Conservation (phyloP, 208 protist genomes). For the Borovskyia barvae region DNA sequence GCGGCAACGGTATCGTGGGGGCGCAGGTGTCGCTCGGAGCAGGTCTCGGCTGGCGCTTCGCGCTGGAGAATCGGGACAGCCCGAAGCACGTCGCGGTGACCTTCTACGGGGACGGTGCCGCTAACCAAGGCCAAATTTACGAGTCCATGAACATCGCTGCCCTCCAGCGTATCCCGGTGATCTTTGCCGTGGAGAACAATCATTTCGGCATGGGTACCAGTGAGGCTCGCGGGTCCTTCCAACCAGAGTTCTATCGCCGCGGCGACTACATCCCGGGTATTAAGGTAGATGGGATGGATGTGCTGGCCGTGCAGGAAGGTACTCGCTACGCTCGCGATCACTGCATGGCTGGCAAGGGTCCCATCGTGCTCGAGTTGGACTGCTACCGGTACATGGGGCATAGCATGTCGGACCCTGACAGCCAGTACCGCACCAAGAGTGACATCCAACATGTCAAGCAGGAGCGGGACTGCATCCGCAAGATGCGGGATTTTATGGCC, state of each 20-base stretch:
- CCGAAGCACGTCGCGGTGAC: conserved; percentile 90
- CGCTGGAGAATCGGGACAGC: conserved; percentile 76
- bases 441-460: conserved; percentile 93
- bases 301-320: conserved; percentile 94
- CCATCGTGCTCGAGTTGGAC: conserved; percentile 95
- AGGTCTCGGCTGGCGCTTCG: conserved; percentile 92
- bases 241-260: conserved; percentile 95
- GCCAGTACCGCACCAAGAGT: conserved; percentile 94
- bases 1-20: conserved; percentile 98
- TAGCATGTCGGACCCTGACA: conserved; percentile 98
- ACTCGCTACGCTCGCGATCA: conserved; percentile 86
- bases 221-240: conserved; percentile 83
- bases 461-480: conserved; percentile 89
- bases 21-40: conserved; percentile 95
- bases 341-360: conserved; percentile 86
- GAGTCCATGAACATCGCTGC: conserved; percentile 98
- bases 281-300: conserved; percentile 97
- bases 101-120: conserved; percentile 97
- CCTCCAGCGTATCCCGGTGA: conserved; percentile 96
- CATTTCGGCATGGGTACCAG: conserved; percentile 98
- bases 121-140: conserved; percentile 98
- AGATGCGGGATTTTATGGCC: conserved; percentile 83
- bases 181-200: conserved; percentile 98
- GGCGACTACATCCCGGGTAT: conserved; percentile 97
- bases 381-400: conserved; percentile 98